Conservation (phyloP, 2,329 filamentous ascomycete genomes). For the Cercospora beticola region DNA sequence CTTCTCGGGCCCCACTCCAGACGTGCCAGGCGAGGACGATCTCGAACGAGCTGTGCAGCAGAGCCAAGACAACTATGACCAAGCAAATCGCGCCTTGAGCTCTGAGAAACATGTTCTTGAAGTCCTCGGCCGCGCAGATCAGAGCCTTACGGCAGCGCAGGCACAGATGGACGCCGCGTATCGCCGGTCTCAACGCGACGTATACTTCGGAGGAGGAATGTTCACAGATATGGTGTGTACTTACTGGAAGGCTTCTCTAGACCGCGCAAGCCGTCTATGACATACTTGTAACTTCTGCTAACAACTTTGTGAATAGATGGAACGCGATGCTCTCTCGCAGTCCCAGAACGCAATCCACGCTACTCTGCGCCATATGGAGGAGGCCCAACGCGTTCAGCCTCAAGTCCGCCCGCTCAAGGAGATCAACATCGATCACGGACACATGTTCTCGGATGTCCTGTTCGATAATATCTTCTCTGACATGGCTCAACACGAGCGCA, state of each 20-base stretch:
- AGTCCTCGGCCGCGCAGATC: conserved; percentile 39
- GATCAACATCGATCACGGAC: conserved; percentile 34
- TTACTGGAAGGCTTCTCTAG: background rate
- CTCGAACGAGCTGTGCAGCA: conserved; percentile 43
- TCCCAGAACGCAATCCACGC: conserved; percentile 46
- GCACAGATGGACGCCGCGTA: conserved; percentile 47
- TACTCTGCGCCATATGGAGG: conserved; percentile 26
- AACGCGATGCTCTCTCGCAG: conserved; percentile 52
- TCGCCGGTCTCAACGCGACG: conserved; percentile 46
- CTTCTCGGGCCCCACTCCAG: conserved; percentile 55
- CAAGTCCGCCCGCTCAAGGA: conserved; percentile 23
- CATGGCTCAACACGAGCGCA: conserved; percentile 33
- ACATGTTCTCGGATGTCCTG: conserved; percentile 33
- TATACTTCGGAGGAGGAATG: conserved; percentile 51
- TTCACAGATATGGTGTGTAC: conserved; percentile 46
- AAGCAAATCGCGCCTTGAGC: conserved; percentile 40
- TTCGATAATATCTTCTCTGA: conserved; percentile 38
- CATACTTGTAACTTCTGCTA: background rate
- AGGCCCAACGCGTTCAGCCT: conserved; percentile 29
- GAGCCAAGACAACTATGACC: conserved; percentile 43
- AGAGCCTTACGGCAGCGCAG: conserved; percentile 40
- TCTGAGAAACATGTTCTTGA: conserved; percentile 46
- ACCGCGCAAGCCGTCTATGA: background rate
- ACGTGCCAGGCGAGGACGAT: conserved; percentile 55
- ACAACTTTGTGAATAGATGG: conserved; percentile 38